Evolutionary conservation across 2,329 filamentous ascomycete genomes (phyloP), one percentile per base, ranked within the genome.

Genomic region (Sarocladiaceae sp.): DNA sequence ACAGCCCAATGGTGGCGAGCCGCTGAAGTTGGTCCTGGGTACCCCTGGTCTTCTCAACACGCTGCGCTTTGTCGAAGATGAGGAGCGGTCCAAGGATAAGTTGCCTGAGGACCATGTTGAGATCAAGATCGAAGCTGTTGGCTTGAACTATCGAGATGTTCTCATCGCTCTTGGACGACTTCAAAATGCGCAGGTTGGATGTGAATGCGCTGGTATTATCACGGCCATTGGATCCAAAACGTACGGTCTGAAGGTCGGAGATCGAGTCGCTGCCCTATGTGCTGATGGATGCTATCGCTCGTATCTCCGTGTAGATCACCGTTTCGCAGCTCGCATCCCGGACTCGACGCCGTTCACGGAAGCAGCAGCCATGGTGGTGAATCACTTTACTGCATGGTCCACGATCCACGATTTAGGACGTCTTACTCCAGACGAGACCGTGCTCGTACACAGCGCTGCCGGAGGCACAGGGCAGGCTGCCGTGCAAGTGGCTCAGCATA

Each of bases 381-480:
- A 53, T 8, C 54, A 36, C 11, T 36, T 17, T 31, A 57, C 55
- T n/a, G 54, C 52, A 12, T 51, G 49, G 52, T 50, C 54, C 40
- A 23, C 37, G 2, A 29, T 53, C 8, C 28, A 53, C 26, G 17
- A 53, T n/a, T 6, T 36, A 8, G 55, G 37, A 12, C 58, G 66
- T 1, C 59, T 76, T 1, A 44, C 57, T 7, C 59, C 60, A 1
- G 67, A 66, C 11, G 64, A 66, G 40, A 52, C 39, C 3, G 55
- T 68, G 1, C 60, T 69, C 1, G 61, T 67, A 25, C 66, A 68
- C 46, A 53, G 59, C 2, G 65, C 59, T 1, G 53, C 57, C 8
- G 64, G 64, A 7, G 61, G 62, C 11, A 56, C 64, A 0, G 66
- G 66, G 5, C 60, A 60, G 37, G 59, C 59, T 6, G 62, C 61